Conservation (phyloP, 75 land plant species). For the Cryptomeria japonica region DNA sequence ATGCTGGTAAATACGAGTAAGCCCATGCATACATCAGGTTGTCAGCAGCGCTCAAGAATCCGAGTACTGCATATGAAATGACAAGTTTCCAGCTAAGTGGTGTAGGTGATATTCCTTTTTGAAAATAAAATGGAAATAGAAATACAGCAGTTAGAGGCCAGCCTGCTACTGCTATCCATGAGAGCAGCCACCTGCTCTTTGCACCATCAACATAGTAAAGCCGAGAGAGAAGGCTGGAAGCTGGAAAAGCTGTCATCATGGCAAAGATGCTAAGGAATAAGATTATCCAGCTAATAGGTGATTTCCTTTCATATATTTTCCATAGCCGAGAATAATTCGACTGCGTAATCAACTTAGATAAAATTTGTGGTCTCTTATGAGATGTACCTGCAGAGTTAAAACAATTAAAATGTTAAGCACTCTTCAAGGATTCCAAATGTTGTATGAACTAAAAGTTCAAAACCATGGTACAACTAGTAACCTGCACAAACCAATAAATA, state of each 20-base stretch:
- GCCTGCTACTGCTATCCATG: conserved; percentile 87
- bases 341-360: background rate
- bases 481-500: background rate
- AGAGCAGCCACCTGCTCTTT: conserved; percentile 72
- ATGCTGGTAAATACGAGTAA: conserved; percentile 81
- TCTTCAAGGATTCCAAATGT: background rate
- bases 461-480: background rate
- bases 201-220: conserved; percentile 72
- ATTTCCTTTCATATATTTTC: conserved; percentile 40
- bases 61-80: conserved; percentile 58
- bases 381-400: background rate
- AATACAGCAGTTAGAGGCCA: conserved; percentile 69
- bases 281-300: conserved; percentile 57
- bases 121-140: conserved; percentile 48
- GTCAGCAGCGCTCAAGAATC: conserved; percentile 81
- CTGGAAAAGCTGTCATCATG: conserved; percentile 82
- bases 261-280: conserved; percentile 43
- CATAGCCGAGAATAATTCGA: background rate
- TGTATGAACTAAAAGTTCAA: background rate
- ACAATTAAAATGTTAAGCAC: background rate
- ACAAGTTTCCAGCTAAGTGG: conserved; percentile 44
- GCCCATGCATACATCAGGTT: conserved; percentile 87
- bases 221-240: conserved; percentile 79
- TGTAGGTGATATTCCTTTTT: conserved; percentile 41
- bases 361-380: background rate